A percentile compares a stretch with the other conserved stretches of the same genome.
phyloP scores from a whole-genome alignment of 2,329 filamentous ascomycete species.

The Ascochyta rabiei region DNA sequence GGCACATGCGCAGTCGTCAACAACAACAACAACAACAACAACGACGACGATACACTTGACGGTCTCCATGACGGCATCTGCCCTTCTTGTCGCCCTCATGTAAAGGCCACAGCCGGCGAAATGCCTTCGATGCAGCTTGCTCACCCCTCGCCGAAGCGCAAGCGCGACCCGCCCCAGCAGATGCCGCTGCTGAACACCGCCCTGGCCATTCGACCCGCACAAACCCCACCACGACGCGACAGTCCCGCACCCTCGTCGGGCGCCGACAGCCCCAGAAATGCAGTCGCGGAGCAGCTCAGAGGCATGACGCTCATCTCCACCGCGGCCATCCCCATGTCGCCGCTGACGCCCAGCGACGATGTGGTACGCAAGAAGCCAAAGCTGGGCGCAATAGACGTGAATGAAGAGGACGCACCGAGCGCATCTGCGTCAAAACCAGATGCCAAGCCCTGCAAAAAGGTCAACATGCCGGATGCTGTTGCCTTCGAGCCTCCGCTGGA shows the following conservation, averaged over 20 bases:
- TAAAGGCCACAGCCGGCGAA: constrained; percentile 28
- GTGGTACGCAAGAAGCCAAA: constrained; percentile 46
- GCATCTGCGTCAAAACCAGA: constrained; percentile 15
- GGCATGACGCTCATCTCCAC: constrained; percentile 38
- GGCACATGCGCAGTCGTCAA: constrained; percentile 3
- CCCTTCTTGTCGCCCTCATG: constrained; percentile 28
- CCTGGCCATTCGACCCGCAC: constrained; percentile 32
- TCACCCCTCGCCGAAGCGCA: constrained; percentile 48
- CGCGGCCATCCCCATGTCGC: constrained; percentile 40
- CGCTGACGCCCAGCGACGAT: constrained; percentile 44
- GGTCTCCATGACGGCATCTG: neutral
- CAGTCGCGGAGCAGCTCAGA: constrained; percentile 45
- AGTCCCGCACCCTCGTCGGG: constrained; percentile 31
- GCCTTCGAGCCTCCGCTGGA: constrained; percentile 5
- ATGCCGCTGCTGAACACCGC: constrained; percentile 41
- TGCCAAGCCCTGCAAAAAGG: neutral
- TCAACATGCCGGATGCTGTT: constrained; percentile 11
- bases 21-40: neutral
- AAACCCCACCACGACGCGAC: constrained; percentile 30
- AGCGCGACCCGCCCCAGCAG: constrained; percentile 42
- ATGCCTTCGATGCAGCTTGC: constrained; percentile 46
- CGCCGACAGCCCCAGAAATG: constrained; percentile 43
- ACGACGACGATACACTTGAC: constrained; percentile 12
- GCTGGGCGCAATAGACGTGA: constrained; percentile 33
- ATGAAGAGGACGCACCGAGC: constrained; percentile 13